Conservation (phyloP, 2,329 filamentous ascomycete species). For the Trichoderma aggressivum region DNA sequence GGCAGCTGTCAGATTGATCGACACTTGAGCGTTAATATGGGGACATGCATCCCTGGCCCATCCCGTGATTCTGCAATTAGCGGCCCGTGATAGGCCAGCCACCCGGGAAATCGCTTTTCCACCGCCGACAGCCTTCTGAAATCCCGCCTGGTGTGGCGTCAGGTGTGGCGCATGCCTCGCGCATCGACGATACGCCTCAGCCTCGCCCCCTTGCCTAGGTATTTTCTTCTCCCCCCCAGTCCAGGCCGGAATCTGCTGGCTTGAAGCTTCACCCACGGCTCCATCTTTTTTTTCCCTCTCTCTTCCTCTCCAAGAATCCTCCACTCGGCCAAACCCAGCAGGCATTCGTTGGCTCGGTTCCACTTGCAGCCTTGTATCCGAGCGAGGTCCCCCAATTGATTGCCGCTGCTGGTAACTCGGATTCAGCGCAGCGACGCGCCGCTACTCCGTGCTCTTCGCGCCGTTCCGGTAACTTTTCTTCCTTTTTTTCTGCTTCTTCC, state of each 20-base stretch:
- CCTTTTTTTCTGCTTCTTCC: neutral
- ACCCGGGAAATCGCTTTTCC: neutral
- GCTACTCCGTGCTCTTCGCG: neutral
- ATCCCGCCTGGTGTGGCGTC: neutral
- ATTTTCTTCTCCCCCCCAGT: neutral
- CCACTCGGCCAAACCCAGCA: neutral
- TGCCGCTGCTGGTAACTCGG: neutral
- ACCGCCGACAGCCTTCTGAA: neutral
- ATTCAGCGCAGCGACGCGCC: slow-evolving; percentile 1
- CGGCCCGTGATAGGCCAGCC: neutral
- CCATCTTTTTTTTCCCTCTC: neutral
- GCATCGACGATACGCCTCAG: slow-evolving; percentile 5
- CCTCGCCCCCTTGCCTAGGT: slow-evolving; percentile 2
- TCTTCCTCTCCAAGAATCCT: neutral
- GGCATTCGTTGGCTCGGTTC: neutral
- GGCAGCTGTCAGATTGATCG: neutral
- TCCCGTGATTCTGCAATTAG: slow-evolving; percentile 9
- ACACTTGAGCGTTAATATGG: neutral
- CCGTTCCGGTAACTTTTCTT: neutral
- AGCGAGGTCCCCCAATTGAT: neutral
- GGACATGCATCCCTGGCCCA: slow-evolving; percentile 1
- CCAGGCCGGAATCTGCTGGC: neutral
- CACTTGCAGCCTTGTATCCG: slow-evolving; percentile 2
- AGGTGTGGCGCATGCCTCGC: neutral
- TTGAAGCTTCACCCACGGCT: neutral